Evolutionary conservation across 495 filamentous ascomycete genomes (phyloP), one percentile per base, ranked within the genome.

Genomic region (Penicillium fimorum): DNA sequence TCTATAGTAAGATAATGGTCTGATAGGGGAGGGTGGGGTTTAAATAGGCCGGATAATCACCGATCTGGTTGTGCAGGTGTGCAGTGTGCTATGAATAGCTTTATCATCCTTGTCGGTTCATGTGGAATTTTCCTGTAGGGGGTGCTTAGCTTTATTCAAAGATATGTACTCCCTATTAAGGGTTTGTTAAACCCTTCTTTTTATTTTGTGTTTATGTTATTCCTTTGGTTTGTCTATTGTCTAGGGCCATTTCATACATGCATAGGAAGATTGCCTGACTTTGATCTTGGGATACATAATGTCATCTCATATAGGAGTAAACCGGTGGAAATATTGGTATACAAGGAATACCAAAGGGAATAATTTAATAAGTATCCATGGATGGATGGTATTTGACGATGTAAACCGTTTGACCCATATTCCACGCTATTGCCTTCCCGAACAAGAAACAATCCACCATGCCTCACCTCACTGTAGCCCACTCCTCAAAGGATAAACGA

Each of bases 51-150:
- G 20, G 27, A 50, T 50, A 51, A 51, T 35, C 49, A 37, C 49
- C 49, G 49, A 51, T 7, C 13, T 24, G 47, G 47, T 50, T 11
- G 47, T 27, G 33, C 47, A 50, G 48, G 9, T 25, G 5, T 25
- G 25, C 25, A 25, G 7, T 50, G 35, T 50, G 45, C 40, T 51
- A 45, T 43, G 38, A 57, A 43, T 33, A 50, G 46, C 54, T 9
- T 22, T 24, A 40, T 32, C 45, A 40, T 41, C 45, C 54, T n/a
- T 33, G 54, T 42, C 27, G 25, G 3, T 41, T n/a, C 37, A 41
- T 30, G 35, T 51, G 49, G 47, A 32, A 25, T 20, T 5, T 29
- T 40, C 48, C 25, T 51, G 35, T 18, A n/a, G 17, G 20, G 30
- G 32, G 5, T 50, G 5, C 4, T 29, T 20, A 17, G 27, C n/a